phyloP scores from a whole-genome alignment of 768 basidiomycete species.

The Suillus americanus region DNA sequence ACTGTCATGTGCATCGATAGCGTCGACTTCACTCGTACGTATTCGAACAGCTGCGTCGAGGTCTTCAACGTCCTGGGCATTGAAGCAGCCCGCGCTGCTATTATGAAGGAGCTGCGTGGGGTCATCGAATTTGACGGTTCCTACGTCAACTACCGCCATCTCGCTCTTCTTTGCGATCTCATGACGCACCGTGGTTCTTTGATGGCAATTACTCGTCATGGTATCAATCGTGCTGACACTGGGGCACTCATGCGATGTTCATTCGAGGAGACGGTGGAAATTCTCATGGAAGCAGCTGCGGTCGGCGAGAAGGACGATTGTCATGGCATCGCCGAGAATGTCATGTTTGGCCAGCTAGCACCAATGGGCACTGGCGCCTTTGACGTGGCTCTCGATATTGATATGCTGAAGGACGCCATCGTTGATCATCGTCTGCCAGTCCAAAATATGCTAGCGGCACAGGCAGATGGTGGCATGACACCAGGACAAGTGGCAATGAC shows the following conservation, averaged over 20 bases:
- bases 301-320: constrained; percentile 99
- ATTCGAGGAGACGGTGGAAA: constrained; percentile 99
- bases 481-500: constrained; percentile 94
- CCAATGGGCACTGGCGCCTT: constrained; percentile 99
- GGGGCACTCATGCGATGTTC: constrained; percentile 98
- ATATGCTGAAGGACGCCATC: constrained; percentile 98
- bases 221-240: constrained; percentile 99
- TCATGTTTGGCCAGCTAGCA: constrained; percentile 99
- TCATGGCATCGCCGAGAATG: constrained; percentile 98
- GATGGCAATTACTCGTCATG: constrained; percentile 99
- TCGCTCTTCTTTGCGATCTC: constrained; percentile 93
- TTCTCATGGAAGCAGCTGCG: constrained; percentile 97
- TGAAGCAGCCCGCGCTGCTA: constrained; percentile 92
- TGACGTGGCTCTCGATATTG: constrained; percentile 93
- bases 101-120: constrained; percentile 89
- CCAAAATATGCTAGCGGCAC: constrained; percentile 74
- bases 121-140: constrained; percentile 99
- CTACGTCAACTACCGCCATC: constrained; percentile 97
- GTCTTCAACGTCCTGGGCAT: constrained; percentile 94
- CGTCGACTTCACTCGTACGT: constrained; percentile 90
- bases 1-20: constrained; percentile 94
- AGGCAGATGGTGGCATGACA: constrained; percentile 86
- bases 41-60: constrained; percentile 97
- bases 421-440: constrained; percentile 93
- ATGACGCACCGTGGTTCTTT: constrained; percentile 96